These are phyloP conservation scores for Zizania latifolia DNA, from an alignment of 176 grass and related monocot species.

Conservation along the genomic window DNA sequence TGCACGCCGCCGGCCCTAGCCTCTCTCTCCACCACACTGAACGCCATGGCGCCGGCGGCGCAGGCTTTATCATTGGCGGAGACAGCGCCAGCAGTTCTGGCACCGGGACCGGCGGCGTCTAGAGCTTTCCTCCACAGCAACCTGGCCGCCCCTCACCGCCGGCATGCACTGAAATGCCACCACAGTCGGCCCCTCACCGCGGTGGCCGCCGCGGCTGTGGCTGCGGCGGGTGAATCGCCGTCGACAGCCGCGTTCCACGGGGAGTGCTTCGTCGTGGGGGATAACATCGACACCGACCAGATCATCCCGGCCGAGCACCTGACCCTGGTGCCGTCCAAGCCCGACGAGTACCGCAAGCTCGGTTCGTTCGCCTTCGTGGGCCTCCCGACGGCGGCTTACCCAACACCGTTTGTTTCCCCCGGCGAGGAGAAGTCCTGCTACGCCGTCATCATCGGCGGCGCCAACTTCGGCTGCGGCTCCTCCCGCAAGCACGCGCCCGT, in stretches of 20 bases:
- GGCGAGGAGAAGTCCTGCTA: constrained; percentile 46
- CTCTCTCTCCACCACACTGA: not conserved
- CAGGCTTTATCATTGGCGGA: not conserved
- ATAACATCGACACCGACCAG: constrained; percentile 99
- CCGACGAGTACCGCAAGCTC: constrained; percentile 84
- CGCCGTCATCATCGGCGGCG: constrained; percentile 56
- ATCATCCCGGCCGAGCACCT: constrained; percentile 95
- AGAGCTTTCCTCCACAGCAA: not conserved
- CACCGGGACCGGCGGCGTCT: not conserved
- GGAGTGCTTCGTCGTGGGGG: constrained; percentile 70
- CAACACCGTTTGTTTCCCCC: constrained; percentile 52
- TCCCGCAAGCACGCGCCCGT: constrained; percentile 98
- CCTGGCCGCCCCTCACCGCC: not conserved
- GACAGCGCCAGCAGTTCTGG: not conserved
- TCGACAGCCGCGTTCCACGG: constrained; percentile 62
- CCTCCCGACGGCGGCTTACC: constrained; percentile 54
- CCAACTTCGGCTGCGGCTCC: constrained; percentile 92
- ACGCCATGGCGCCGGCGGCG: not conserved
- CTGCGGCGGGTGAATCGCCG: constrained; percentile 9
- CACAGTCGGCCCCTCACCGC: not conserved
- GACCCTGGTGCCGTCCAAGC: constrained; percentile 89
- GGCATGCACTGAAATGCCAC: constrained; percentile 4
- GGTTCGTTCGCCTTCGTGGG: constrained; percentile 78
- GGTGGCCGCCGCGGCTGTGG: not conserved
- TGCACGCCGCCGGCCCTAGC: constrained; percentile 12